These are phyloP conservation scores for Salicornia ramosissima DNA, from an alignment of 148 eudicot species.

Conservation along the genomic window DNA sequence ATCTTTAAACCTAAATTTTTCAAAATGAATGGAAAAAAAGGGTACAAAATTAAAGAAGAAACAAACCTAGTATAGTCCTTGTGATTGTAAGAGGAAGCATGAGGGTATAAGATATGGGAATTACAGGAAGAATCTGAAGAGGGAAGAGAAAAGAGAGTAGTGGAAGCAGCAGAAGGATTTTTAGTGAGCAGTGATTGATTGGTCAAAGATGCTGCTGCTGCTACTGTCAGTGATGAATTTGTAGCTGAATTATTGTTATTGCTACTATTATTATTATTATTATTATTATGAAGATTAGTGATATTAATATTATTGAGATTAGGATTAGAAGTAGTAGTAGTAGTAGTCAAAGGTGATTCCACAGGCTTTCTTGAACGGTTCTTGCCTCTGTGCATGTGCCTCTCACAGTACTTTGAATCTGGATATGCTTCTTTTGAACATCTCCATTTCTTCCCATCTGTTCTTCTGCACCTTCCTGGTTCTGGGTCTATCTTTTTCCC, in stretches of 20 bases:
- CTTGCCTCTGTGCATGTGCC: constrained; percentile 99
- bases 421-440: constrained; percentile 96
- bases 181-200: constrained; percentile 29
- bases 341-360: constrained; percentile 45
- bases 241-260: constrained; percentile 2
- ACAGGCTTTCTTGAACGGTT: constrained; percentile 99
- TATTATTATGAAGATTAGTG: too few relatives aligned
- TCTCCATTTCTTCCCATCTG: constrained; percentile 99
- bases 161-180: constrained; percentile 7
- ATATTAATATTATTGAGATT: constrained; percentile 5
- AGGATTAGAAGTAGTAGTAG: background rate
- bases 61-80: constrained; percentile 27
- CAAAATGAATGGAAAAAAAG: background rate
- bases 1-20: background rate
- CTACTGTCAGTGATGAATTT: constrained; percentile 18
- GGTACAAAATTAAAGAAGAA: background rate
- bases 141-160: constrained; percentile 27
- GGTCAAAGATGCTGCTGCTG: constrained; percentile 30
- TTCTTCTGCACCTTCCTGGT: constrained; percentile 96
- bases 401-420: constrained; percentile 94
- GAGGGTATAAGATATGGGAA: constrained; percentile 34
- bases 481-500: constrained; percentile 95
- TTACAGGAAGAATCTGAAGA: constrained; percentile 26
- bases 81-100: constrained; percentile 28
- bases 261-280: background rate